Conservation (phyloP, 2,329 filamentous ascomycete species). For the Rhynchosporium secalis region DNA sequence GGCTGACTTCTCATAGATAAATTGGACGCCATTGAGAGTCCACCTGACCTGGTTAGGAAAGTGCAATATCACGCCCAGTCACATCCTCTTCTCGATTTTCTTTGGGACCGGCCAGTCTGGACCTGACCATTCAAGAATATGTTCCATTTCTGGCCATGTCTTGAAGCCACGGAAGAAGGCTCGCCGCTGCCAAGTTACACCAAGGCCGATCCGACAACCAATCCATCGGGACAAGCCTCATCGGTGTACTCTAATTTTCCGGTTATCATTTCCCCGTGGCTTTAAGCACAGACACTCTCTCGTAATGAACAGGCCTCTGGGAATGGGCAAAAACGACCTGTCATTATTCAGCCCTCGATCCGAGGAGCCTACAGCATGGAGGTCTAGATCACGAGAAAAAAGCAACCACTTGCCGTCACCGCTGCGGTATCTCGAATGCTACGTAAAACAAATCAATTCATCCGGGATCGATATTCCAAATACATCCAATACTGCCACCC, state of each 20-base stretch:
- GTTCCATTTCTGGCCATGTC: neutral
- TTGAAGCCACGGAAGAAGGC: neutral
- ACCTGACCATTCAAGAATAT: neutral
- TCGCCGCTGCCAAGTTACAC: neutral
- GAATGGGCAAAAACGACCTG: neutral
- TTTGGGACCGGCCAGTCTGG: neutral
- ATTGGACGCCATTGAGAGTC: neutral
- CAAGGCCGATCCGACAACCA: slow-evolving; percentile 1
- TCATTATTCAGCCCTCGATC: neutral
- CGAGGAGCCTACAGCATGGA: neutral
- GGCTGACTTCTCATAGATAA: neutral
- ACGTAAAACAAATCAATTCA: neutral
- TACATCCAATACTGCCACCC: neutral
- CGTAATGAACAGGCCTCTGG: neutral
- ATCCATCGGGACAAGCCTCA: neutral
- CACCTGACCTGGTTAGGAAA: neutral
- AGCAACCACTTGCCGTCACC: slow-evolving; percentile 2
- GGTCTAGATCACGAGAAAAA: slow-evolving; percentile 10
- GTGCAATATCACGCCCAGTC: neutral
- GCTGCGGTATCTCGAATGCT: neutral
- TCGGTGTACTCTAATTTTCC: neutral
- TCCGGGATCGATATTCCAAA: slow-evolving; percentile 11
- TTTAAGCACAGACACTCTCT: neutral
- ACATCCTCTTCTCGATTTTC: neutral
- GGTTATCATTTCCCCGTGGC: neutral